Evolutionary conservation across 208 protist species (phyloP).

Genomic region (Acanthamoeba lenticulata): DNA sequence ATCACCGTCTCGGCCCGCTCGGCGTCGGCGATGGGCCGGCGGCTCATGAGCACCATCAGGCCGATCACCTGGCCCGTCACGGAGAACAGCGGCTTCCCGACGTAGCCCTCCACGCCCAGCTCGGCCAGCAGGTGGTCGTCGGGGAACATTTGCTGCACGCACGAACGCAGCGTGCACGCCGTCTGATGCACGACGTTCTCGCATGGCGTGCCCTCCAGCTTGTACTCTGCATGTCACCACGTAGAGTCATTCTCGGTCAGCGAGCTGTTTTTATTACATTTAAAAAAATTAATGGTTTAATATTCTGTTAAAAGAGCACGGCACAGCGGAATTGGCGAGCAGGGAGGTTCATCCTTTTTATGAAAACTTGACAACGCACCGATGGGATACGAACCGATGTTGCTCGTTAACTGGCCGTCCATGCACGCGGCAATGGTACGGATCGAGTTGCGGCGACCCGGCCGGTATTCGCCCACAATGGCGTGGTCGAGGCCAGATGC

Average conservation of each 20-base stretch:
- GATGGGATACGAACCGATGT: slow-evolving; percentile 25
- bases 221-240: slow-evolving; percentile 47
- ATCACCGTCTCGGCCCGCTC: slow-evolving; percentile 40
- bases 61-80: slow-evolving; percentile 34
- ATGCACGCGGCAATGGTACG: slow-evolving; percentile 28
- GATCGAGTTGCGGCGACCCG: neutral
- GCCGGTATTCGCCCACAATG: slow-evolving; percentile 20
- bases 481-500: slow-evolving; percentile 37
- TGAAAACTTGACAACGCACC: no score
- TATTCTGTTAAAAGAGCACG: no score
- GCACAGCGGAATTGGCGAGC: no score
- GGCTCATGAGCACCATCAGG: slow-evolving; percentile 54
- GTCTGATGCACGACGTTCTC: slow-evolving; percentile 2
- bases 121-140: neutral
- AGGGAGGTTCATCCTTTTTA: no score
- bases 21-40: neutral
- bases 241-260: no score
- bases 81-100: slow-evolving; percentile 27
- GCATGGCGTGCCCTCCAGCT: slow-evolving; percentile 13
- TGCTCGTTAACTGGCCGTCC: neutral
- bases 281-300: no score
- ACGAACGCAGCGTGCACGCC: neutral
- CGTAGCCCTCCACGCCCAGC: slow-evolving; percentile 45
- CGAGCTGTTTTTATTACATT: no score
- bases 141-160: neutral